phyloP scores from a whole-genome alignment of 2,329 filamentous ascomycete genomes.

The Diaporthe longicolla region DNA sequence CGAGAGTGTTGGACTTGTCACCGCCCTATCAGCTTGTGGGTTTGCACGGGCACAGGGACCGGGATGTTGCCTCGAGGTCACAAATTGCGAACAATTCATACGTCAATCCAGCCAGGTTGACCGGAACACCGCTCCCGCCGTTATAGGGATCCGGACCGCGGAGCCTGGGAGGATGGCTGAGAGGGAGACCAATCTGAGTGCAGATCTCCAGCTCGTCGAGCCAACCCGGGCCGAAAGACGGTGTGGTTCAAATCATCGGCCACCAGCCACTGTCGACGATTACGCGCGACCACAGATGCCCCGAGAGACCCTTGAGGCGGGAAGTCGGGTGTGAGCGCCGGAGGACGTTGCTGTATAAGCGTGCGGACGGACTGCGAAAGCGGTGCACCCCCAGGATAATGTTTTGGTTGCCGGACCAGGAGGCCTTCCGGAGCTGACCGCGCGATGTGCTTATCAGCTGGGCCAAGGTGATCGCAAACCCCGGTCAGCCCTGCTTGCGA shows the following conservation, averaged over 20 bases:
- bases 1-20: background rate
- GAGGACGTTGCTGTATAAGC: no score
- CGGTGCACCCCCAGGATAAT: background rate
- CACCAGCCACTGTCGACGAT: background rate
- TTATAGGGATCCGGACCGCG: background rate
- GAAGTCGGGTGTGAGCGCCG: no score
- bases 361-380: no score
- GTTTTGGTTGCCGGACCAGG: background rate
- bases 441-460: background rate
- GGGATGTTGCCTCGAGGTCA: background rate
- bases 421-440: background rate
- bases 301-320: no score
- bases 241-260: background rate
- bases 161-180: background rate
- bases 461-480: no score
- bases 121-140: no score
- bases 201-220: background rate
- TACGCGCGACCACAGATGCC: background rate
- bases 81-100: background rate
- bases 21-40: background rate
- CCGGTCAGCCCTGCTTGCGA: background rate
- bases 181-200: background rate
- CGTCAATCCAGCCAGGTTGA: background rate
- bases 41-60: background rate
- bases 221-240: background rate